Percentiles rank a stretch among this genome's conserved stretches.
Conservation (phyloP, 1,284 basidiomycete genomes). For the Testicularia cyperi region DNA sequence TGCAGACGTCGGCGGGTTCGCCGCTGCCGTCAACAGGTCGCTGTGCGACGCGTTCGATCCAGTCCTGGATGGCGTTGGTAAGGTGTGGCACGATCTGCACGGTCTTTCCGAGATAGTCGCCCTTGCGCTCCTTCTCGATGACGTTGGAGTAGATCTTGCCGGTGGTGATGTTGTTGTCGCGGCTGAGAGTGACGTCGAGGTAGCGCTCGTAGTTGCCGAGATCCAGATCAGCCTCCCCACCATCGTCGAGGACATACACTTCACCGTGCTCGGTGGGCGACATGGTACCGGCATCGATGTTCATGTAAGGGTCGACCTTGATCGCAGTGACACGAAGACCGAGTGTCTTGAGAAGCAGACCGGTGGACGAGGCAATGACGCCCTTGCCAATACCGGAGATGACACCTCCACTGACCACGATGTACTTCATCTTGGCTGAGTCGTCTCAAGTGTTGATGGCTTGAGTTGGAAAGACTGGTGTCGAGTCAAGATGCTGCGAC, state of each 20-base stretch:
- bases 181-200: slow-evolving; percentile 86
- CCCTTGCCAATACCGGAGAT: slow-evolving; percentile 64
- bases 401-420: slow-evolving; percentile 62
- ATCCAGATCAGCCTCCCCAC: slow-evolving; percentile 96
- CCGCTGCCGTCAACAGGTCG: slow-evolving; percentile 92
- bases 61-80: slow-evolving; percentile 96
- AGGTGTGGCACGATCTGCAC: slow-evolving; percentile 97
- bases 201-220: slow-evolving; percentile 98
- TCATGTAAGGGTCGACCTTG: slow-evolving; percentile 99
- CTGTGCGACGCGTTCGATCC: slow-evolving; percentile 93
- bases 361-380: slow-evolving; percentile 80
- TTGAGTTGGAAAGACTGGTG: slow-evolving; percentile 1
- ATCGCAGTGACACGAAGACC: slow-evolving; percentile 97
- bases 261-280: slow-evolving; percentile 97
- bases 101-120: slow-evolving; percentile 96
- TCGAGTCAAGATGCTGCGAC: slow-evolving; percentile 12
- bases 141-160: slow-evolving; percentile 97
- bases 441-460: neutral
- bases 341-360: slow-evolving; percentile 88
- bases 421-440: slow-evolving; percentile 60
- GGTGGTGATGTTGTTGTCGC: slow-evolving; percentile 97
- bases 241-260: slow-evolving; percentile 97
- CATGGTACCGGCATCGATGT: slow-evolving; percentile 99
- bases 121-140: slow-evolving; percentile 94
- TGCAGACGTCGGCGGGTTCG: slow-evolving; percentile 92